phyloP scores from a whole-genome alignment of 441 rosid genomes.

The Dalechampia spathulata region DNA sequence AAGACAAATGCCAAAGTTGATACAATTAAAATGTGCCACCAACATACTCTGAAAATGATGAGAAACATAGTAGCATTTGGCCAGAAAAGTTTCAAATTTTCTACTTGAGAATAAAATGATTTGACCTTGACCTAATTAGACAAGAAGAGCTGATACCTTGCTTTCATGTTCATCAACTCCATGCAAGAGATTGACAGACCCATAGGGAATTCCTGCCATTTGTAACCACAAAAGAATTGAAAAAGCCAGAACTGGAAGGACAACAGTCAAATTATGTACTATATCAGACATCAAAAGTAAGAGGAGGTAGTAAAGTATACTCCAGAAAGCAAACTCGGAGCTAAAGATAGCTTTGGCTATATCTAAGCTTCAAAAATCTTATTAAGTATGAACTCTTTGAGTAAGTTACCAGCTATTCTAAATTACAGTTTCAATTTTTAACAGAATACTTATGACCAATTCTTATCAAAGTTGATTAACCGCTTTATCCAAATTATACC shows the following conservation, averaged over 20 bases:
- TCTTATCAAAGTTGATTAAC: no score
- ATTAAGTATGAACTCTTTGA: not conserved
- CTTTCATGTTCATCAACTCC: slow-evolving; percentile 99
- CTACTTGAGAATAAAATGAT: not conserved
- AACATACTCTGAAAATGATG: no score
- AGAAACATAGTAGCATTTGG: not conserved
- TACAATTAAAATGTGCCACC: no score
- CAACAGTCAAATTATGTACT: not conserved
- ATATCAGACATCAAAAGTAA: not conserved
- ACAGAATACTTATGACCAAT: no score
- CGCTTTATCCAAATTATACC: not conserved
- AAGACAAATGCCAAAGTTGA: no score
- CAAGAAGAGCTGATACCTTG: slow-evolving; percentile 49
- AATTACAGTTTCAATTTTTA: no score
- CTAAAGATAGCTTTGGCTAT: not conserved
- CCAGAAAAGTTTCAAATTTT: not conserved
- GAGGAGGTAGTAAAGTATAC: not conserved
- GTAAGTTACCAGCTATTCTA: not conserved
- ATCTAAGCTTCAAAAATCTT: slow-evolving; percentile 1
- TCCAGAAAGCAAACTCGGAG: not conserved
- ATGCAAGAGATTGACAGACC: slow-evolving; percentile 82
- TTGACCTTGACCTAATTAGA: not conserved
- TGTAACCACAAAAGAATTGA: slow-evolving; percentile 14
- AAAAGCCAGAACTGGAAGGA: slow-evolving; percentile 10
- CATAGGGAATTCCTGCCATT: slow-evolving; percentile 87